phyloP scores from a whole-genome alignment of 148 eudicot species.

The Rhododendron simsii region DNA sequence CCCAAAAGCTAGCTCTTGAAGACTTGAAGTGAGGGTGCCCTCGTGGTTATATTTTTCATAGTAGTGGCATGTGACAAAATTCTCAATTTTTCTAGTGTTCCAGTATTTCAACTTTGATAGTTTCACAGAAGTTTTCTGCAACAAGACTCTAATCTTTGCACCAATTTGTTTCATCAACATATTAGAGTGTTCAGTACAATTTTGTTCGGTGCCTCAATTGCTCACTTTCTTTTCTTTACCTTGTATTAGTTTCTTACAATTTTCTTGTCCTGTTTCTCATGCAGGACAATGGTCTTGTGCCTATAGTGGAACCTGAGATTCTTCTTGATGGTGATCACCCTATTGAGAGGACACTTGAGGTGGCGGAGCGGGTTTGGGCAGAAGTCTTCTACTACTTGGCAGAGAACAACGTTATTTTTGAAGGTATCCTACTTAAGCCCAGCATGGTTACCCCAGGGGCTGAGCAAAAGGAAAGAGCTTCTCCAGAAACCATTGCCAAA shows the following conservation, averaged over 20 bases:
- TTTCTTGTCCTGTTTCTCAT: not conserved
- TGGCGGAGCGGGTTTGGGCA: constrained; percentile 87
- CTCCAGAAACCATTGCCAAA: constrained; percentile 82
- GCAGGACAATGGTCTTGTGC: constrained; percentile 94
- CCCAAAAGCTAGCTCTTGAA: no score
- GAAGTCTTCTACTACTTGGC: constrained; percentile 92
- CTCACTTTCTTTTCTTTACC: not conserved
- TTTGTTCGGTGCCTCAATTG: not conserved
- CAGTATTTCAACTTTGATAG: not conserved
- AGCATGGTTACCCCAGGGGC: constrained; percentile 99
- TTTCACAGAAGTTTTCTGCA: not conserved
- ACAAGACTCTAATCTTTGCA: not conserved
- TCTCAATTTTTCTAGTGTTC: no score
- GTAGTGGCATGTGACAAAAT: not conserved
- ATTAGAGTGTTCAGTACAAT: not conserved
- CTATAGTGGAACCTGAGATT: constrained; percentile 97
- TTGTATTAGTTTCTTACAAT: not conserved
- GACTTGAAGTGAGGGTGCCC: no score
- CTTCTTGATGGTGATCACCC: constrained; percentile 97
- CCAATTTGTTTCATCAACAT: not conserved
- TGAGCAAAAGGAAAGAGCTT: constrained; percentile 82
- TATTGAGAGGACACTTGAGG: constrained; percentile 89
- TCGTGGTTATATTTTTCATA: no score
- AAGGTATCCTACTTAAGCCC: constrained; percentile 93
- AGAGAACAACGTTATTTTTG: constrained; percentile 74